A percentile compares a stretch with the other conserved stretches of the same genome.
Evolutionary conservation across 2,329 filamentous ascomycete genomes (phyloP).

Genomic region (Fusarium chlamydosporum): DNA sequence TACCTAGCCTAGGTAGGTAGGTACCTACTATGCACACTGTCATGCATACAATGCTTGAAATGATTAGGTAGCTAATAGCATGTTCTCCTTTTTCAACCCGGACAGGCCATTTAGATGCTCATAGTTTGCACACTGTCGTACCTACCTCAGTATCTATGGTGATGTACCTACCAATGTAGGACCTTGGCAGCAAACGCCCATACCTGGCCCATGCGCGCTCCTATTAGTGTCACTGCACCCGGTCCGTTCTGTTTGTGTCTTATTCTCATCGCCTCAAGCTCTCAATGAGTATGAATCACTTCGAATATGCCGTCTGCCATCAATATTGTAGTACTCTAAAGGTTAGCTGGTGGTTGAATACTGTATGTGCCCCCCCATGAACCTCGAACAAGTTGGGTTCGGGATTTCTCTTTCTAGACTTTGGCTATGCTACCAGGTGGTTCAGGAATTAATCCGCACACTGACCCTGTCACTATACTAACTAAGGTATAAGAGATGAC

Average conservation of each 20-base stretch:
- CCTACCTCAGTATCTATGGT: no score
- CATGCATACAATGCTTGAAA: constrained; percentile 16
- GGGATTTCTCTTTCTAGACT: background rate
- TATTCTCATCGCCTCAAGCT: constrained; percentile 23
- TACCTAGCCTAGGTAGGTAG: background rate
- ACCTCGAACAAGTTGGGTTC: background rate
- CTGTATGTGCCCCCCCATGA: background rate
- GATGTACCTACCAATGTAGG: background rate
- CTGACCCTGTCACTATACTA: no score
- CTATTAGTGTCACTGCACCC: constrained; percentile 18
- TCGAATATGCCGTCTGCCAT: constrained; percentile 8
- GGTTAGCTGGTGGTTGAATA: background rate
- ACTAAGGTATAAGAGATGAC: no score
- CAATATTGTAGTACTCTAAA: background rate
- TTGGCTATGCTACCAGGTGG: background rate
- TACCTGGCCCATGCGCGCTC: constrained; percentile 31
- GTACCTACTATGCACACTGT: background rate
- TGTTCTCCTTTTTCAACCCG: constrained; percentile 11
- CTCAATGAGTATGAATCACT: constrained; percentile 16
- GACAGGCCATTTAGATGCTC: background rate
- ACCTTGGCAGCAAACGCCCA: constrained; percentile 25
- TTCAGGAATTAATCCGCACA: no score
- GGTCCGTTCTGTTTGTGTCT: constrained; percentile 7
- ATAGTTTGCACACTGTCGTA: no score
- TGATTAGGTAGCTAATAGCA: background rate